Evolutionary conservation across 257 asterid species (phyloP).

Genomic region (Petunia axillaris): DNA sequence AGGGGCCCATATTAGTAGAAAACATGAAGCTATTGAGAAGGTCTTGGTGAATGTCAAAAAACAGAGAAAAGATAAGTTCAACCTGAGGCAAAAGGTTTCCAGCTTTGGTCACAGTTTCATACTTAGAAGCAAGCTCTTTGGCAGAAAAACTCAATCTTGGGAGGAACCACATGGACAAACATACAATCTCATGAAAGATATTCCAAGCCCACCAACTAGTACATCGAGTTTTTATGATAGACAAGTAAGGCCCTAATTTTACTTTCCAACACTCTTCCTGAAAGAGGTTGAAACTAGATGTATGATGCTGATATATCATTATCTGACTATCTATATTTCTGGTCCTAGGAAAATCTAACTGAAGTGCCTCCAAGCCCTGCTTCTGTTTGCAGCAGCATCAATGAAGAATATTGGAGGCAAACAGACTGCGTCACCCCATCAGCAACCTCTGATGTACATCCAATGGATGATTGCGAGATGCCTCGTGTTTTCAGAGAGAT

Average conservation of each 20-base stretch:
- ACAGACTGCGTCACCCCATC: conserved; percentile 68
- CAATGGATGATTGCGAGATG: conserved; percentile 64
- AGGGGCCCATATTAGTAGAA: conserved; percentile 81
- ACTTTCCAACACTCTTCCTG: conserved; percentile 6
- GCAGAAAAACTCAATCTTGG: conserved; percentile 65
- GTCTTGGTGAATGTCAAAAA: conserved; percentile 57
- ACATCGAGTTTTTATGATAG: conserved; percentile 55
- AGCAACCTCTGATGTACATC: conserved; percentile 60
- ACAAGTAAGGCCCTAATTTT: conserved; percentile 53
- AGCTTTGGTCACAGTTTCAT: conserved; percentile 80
- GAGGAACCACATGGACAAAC: conserved; percentile 46
- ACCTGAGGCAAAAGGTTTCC: conserved; percentile 79
- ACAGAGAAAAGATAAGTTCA: conserved; percentile 77
- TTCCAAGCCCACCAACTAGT: conserved; percentile 53
- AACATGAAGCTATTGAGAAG: conserved; percentile 77
- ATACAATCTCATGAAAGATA: conserved; percentile 53
- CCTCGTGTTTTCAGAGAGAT: conserved; percentile 77
- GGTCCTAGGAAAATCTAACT: conserved; percentile 76
- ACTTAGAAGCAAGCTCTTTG: conserved; percentile 75
- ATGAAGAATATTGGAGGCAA: conserved; percentile 76
- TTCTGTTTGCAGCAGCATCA: conserved; percentile 82
- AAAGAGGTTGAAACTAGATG: conserved; percentile 16
- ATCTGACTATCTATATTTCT: neutral
- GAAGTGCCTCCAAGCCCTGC: conserved; percentile 99
- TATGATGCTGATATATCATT: conserved; percentile 8